phyloP scores from a whole-genome alignment of 208 protist species.

The Willaertia magna region DNA sequence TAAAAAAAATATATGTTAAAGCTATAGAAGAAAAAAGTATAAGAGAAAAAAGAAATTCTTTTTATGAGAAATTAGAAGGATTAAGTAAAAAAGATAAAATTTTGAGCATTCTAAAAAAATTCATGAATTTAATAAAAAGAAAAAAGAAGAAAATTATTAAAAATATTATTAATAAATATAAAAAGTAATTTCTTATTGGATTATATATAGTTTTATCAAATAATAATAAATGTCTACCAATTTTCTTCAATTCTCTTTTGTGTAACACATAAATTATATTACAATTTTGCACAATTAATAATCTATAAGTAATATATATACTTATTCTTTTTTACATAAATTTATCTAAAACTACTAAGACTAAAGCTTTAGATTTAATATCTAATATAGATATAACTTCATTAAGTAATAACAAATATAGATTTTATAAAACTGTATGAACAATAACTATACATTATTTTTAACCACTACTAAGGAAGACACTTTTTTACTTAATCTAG shows the following conservation, averaged over 20 bases:
- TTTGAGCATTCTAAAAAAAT: too few species aligned
- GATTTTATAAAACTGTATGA: neutral
- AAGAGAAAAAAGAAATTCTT: too few species aligned
- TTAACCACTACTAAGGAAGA: constrained; percentile 32
- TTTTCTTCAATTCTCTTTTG: neutral
- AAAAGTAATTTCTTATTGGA: too few species aligned
- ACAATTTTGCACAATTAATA: constrained; percentile 43
- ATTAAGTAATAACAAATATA: constrained; percentile 44
- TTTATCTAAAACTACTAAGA: constrained; percentile 24
- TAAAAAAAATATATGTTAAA: too few species aligned
- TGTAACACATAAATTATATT: neutral
- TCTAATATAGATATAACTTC: constrained; percentile 54
- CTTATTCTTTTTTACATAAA: constrained; percentile 45
- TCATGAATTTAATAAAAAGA: too few species aligned
- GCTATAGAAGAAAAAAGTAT: too few species aligned
- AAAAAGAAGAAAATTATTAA: too few species aligned
- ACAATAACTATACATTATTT: constrained; percentile 36
- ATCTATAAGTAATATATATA: constrained; percentile 60
- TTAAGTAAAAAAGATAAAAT: too few species aligned
- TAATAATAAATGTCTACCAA: neutral
- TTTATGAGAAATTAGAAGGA: too few species aligned
- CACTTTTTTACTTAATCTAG: constrained; percentile 31
- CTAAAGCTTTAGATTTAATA: constrained; percentile 39
- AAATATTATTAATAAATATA: too few species aligned
- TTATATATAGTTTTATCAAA: too few species aligned